These are phyloP conservation scores for Pseudocercospora cruenta DNA, from an alignment of 2,329 filamentous ascomycete genomes.

Conservation along the genomic window DNA sequence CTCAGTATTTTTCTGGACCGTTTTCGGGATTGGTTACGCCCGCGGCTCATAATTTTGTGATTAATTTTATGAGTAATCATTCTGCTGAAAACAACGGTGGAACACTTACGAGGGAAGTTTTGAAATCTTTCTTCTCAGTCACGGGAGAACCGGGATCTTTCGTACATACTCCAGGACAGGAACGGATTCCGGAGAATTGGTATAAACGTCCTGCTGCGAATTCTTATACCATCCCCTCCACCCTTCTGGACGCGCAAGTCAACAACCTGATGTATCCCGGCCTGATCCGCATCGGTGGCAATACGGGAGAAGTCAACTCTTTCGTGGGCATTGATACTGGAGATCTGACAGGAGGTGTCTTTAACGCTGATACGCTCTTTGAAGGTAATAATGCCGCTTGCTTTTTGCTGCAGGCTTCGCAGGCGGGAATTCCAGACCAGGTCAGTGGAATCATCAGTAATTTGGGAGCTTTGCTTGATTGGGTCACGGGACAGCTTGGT, in stretches of 20 bases:
- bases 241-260: constrained; percentile 21
- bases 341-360: constrained; percentile 42
- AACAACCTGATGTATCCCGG: constrained; percentile 30
- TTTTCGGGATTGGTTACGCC: constrained; percentile 20
- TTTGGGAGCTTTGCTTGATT: constrained; percentile 16
- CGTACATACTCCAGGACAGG: constrained; percentile 25
- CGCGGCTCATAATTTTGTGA: constrained; percentile 14
- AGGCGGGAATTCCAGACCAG: constrained; percentile 31
- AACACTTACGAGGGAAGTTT: constrained; percentile 26
- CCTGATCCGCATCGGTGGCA: constrained; percentile 39
- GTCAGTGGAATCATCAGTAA: constrained; percentile 23
- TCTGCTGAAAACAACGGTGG: constrained; percentile 23
- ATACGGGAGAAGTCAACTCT: constrained; percentile 39
- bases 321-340: constrained; percentile 40
- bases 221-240: constrained; percentile 30
- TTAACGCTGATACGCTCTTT: constrained; percentile 21
- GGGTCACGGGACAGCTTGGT: constrained; percentile 15
- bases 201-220: constrained; percentile 35
- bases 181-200: constrained; percentile 46
- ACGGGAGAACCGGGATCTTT: constrained; percentile 27
- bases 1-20: constrained; percentile 38
- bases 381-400: constrained; percentile 42
- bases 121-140: constrained; percentile 33
- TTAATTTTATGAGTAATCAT: constrained; percentile 31
- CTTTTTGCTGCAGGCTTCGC: constrained; percentile 36